A percentile compares a stretch with the other conserved stretches of the same genome.
These are phyloP conservation scores for Pleurotus salmoneostramineus DNA, from an alignment of 768 basidiomycete species.

Conservation along the genomic window DNA sequence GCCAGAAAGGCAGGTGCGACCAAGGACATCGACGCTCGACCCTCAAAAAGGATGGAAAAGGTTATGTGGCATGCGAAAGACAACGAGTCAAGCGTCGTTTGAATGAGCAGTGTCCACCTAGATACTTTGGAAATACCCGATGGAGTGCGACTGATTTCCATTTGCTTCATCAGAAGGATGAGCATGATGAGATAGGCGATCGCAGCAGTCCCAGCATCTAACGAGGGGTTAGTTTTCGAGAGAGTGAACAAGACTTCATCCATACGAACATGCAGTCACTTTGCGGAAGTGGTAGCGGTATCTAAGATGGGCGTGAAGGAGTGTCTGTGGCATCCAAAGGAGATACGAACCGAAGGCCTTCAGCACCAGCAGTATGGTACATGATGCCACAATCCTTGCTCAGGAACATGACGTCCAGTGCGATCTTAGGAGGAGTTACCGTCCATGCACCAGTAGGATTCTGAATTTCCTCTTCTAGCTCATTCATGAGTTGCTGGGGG, in stretches of 20 bases:
- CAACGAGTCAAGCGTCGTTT: slow-evolving; percentile 76
- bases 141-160: slow-evolving; percentile 71
- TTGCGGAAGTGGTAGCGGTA: slow-evolving; percentile 69
- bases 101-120: slow-evolving; percentile 77
- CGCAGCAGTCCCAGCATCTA: slow-evolving; percentile 72
- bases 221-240: not conserved
- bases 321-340: too few relatives aligned
- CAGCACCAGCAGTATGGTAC: slow-evolving; percentile 59
- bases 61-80: slow-evolving; percentile 89
- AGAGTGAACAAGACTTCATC: not conserved
- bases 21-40: slow-evolving; percentile 74
- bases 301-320: too few relatives aligned
- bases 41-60: slow-evolving; percentile 82
- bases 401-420: slow-evolving; percentile 60
- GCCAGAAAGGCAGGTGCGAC: slow-evolving; percentile 84
- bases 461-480: slow-evolving; percentile 71
- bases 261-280: slow-evolving; percentile 56
- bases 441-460: slow-evolving; percentile 72
- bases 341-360: slow-evolving; percentile 59
- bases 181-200: slow-evolving; percentile 67
- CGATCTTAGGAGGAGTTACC: slow-evolving; percentile 48
- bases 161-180: slow-evolving; percentile 68
- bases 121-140: slow-evolving; percentile 77
- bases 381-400: slow-evolving; percentile 81
- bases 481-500: slow-evolving; percentile 53